Conservation (phyloP, 179 eudicot species). For the Sideroxylon spinosum region DNA sequence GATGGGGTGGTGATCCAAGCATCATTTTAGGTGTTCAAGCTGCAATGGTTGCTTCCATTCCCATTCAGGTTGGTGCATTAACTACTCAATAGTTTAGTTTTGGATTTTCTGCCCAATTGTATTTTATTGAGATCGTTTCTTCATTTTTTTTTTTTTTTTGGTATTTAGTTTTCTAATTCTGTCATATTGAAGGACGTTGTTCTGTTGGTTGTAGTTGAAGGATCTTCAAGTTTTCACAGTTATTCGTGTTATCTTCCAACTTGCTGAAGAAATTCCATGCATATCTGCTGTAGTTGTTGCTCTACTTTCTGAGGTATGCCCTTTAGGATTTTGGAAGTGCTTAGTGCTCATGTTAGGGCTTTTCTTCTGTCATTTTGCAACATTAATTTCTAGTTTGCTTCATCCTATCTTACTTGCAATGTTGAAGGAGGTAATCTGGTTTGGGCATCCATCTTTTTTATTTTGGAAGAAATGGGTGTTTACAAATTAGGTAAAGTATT, state of each 20-base stretch:
- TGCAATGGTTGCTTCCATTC: conserved; percentile 80
- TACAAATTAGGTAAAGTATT: no score
- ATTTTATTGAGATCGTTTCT: neutral
- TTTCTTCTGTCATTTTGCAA: neutral
- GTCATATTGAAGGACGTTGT: neutral
- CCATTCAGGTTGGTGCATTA: conserved; percentile 69
- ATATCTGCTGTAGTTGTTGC: conserved; percentile 97
- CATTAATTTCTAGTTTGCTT: neutral
- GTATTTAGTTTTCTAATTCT: neutral
- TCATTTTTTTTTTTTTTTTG: no score
- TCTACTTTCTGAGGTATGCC: conserved; percentile 74
- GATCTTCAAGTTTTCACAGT: conserved; percentile 93
- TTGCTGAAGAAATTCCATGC: conserved; percentile 93
- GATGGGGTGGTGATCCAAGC: conserved; percentile 96
- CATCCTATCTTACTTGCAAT: neutral
- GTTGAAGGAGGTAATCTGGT: neutral
- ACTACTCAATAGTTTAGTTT: neutral
- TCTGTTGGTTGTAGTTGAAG: conserved; percentile 59
- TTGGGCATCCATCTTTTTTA: no score
- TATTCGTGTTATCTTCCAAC: conserved; percentile 89
- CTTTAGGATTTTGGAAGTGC: neutral
- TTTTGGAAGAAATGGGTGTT: no score
- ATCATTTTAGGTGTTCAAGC: conserved; percentile 78
- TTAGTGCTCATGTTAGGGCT: neutral
- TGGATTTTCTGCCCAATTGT: no score